Evolutionary conservation across 2,329 filamentous ascomycete species (phyloP).

Genomic region (Botrytis tulipae): DNA sequence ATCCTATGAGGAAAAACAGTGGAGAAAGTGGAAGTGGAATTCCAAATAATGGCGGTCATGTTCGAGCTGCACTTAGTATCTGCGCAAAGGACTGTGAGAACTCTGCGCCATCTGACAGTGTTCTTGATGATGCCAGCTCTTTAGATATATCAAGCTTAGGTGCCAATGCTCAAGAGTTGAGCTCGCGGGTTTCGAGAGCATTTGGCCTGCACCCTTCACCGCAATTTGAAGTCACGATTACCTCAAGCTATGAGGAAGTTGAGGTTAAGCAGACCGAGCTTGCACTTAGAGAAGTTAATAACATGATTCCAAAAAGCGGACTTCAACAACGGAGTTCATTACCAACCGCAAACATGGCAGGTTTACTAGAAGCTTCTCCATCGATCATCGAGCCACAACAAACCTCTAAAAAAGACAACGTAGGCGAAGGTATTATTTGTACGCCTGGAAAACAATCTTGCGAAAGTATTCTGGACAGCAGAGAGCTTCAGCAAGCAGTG

Average conservation of each 20-base stretch:
- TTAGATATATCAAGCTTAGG: constrained; percentile 28
- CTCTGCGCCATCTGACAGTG: background rate
- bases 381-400: background rate
- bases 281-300: background rate
- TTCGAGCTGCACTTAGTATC: background rate
- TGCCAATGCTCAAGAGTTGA: constrained; percentile 30
- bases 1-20: constrained; percentile 11
- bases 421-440: background rate
- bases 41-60: background rate
- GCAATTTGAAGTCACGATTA: constrained; percentile 25
- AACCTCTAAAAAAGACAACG: background rate
- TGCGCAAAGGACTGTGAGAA: background rate
- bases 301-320: background rate
- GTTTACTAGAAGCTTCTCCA: background rate
- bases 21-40: background rate
- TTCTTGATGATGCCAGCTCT: constrained; percentile 18
- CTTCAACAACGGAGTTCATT: constrained; percentile 5
- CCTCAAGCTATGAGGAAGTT: background rate
- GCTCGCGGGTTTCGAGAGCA: constrained; percentile 31
- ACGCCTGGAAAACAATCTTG: background rate
- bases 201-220: constrained; percentile 29
- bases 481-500: background rate
- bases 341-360: background rate
- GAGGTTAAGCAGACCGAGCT: background rate
- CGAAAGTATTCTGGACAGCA: no score